Evolutionary conservation across 805 yeast species (phyloP).

Genomic region (Hanseniaspora clermontiae): DNA sequence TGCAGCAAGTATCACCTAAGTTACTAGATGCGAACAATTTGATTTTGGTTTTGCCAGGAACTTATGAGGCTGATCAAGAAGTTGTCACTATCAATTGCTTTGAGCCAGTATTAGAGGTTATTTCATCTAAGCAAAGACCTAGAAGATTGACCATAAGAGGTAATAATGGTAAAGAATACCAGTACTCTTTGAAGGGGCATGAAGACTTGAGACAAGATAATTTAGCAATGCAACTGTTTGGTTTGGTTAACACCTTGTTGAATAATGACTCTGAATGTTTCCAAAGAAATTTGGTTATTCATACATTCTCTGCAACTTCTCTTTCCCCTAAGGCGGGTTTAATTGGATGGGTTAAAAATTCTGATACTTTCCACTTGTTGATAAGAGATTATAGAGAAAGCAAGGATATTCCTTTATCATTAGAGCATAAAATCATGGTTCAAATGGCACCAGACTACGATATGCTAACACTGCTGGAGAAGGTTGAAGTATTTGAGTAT

Average conservation of each 20-base stretch:
- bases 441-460: constrained; percentile 98
- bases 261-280: constrained; percentile 89
- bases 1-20: constrained; percentile 89
- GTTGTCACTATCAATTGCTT: constrained; percentile 59
- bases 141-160: constrained; percentile 70
- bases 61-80: constrained; percentile 75
- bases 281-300: constrained; percentile 88
- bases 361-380: constrained; percentile 89
- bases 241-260: constrained; percentile 80
- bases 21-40: constrained; percentile 64
- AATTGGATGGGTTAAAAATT: constrained; percentile 93
- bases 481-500: constrained; percentile 91
- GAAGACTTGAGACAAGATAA: constrained; percentile 97
- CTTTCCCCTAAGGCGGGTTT: constrained; percentile 94
- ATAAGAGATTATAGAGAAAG: constrained; percentile 88
- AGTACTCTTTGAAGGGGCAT: constrained; percentile 77
- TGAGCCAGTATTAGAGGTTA: constrained; percentile 74
- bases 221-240: constrained; percentile 94
- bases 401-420: constrained; percentile 73
- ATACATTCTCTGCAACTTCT: constrained; percentile 86
- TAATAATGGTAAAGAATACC: constrained; percentile 83
- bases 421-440: constrained; percentile 88
- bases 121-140: constrained; percentile 92
- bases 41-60: constrained; percentile 87
- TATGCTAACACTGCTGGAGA: constrained; percentile 71